These are phyloP conservation scores for Aureobasidium namibiae DNA, from an alignment of 2,329 filamentous ascomycete species.

Conservation along the genomic window DNA sequence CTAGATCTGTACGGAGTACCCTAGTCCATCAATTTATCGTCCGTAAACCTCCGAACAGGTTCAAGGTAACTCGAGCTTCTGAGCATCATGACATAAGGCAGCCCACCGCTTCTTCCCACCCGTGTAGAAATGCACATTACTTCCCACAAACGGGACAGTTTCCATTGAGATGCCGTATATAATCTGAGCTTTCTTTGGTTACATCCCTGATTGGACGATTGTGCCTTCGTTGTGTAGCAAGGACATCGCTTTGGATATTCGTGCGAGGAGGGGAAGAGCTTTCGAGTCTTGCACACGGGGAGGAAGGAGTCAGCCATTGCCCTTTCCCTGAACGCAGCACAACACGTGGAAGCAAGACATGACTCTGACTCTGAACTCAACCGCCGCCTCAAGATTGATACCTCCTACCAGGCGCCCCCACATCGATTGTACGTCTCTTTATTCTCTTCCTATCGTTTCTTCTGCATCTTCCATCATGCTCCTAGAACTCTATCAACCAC, in stretches of 20 bases:
- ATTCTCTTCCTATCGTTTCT: neutral
- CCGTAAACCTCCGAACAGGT: neutral
- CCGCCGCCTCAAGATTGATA: neutral
- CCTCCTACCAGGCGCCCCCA: neutral
- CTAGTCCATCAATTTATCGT: neutral
- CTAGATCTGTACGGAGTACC: too few relatives aligned
- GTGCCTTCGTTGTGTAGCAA: neutral
- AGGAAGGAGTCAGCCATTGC: neutral
- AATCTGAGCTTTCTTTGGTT: too few relatives aligned
- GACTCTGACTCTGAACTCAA: neutral
- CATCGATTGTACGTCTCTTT: neutral
- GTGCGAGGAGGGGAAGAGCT: too few relatives aligned
- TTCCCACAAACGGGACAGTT: neutral
- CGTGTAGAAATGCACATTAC: too few relatives aligned
- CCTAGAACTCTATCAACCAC: slow-evolving; percentile 10
- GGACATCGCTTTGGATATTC: neutral
- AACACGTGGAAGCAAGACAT: neutral
- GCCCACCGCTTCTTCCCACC: neutral
- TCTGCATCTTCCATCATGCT: neutral
- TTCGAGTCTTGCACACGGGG: too few relatives aligned
- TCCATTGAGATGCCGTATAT: too few relatives aligned
- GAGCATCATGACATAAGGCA: neutral
- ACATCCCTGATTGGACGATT: too few relatives aligned
- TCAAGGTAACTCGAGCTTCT: neutral
- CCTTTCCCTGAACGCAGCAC: neutral